A percentile compares a stretch with the other conserved stretches of the same genome.
phyloP scores from a whole-genome alignment of 176 grass and related monocot species.

The Chloris gayana region DNA sequence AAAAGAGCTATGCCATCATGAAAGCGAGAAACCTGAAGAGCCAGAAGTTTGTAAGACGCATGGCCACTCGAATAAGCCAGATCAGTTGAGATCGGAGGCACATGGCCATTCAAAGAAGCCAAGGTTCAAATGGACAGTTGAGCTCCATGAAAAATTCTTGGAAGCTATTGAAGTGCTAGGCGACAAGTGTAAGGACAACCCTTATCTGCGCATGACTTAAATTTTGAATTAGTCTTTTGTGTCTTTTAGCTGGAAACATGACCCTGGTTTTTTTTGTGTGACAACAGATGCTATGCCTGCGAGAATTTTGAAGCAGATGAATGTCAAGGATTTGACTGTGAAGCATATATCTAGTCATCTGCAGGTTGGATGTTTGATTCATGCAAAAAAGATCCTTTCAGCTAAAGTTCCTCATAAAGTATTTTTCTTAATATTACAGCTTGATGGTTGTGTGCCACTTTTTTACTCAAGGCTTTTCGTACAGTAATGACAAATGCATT shows the following conservation, averaged over 20 bases:
- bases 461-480: not conserved
- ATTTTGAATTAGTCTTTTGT: constrained; percentile 13
- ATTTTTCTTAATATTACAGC: not conserved
- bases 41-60: not conserved
- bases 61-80: not conserved
- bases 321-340: constrained; percentile 16
- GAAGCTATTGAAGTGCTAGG: constrained; percentile 33
- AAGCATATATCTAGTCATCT: constrained; percentile 40
- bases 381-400: not conserved
- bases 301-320: constrained; percentile 27
- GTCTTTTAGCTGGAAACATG: constrained; percentile 35
- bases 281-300: constrained; percentile 21
- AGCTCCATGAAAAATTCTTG: constrained; percentile 46
- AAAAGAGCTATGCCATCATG: not conserved
- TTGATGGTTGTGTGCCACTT: not conserved
- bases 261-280: not conserved
- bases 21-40: constrained; percentile 9
- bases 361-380: constrained; percentile 34
- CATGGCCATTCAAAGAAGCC: constrained; percentile 7
- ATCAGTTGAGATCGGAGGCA: not conserved
- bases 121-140: not conserved
- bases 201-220: not conserved
- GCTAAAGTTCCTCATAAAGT: not conserved
- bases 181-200: constrained; percentile 31
- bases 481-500: not conserved